A percentile compares a stretch with the other conserved stretches of the same genome.
Conservation (phyloP, 2,329 filamentous ascomycete genomes). For the Cytospora schulzeri region DNA sequence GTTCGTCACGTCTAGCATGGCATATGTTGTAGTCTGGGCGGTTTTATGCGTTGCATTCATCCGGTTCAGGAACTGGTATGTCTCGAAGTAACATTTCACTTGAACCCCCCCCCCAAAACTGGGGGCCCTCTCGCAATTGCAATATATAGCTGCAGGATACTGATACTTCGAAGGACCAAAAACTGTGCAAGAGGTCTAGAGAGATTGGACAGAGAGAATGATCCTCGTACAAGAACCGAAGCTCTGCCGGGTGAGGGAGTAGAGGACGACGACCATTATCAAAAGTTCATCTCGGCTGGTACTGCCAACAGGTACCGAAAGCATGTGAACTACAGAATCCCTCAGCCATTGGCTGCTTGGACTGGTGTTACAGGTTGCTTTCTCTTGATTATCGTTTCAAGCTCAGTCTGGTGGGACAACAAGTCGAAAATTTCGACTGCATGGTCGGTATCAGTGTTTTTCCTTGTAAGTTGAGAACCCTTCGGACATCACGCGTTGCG, state of each 20-base stretch:
- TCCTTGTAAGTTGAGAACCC: neutral
- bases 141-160: neutral
- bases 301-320: conserved; percentile 1
- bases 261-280: neutral
- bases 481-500: neutral
- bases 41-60: conserved; percentile 21
- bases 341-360: conserved; percentile 18
- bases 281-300: conserved; percentile 1
- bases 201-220: neutral
- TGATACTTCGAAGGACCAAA: conserved; percentile 10
- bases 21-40: conserved; percentile 20
- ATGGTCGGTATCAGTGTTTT: conserved; percentile 18
- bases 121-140: neutral
- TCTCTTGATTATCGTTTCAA: conserved; percentile 15
- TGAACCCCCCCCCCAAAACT: neutral
- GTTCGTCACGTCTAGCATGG: conserved; percentile 25
- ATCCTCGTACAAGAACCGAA: no score
- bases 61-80: conserved; percentile 20
- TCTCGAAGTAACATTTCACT: neutral
- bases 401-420: conserved; percentile 22
- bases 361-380: conserved; percentile 15
- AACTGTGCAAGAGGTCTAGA: conserved; percentile 8
- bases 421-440: neutral
- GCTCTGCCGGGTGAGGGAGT: neutral
- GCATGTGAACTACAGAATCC: conserved; percentile 10